Evolutionary conservation across 2,329 filamentous ascomycete genomes (phyloP), one percentile per base, ranked within the genome.

Genomic region (Aureobasidium lini): DNA sequence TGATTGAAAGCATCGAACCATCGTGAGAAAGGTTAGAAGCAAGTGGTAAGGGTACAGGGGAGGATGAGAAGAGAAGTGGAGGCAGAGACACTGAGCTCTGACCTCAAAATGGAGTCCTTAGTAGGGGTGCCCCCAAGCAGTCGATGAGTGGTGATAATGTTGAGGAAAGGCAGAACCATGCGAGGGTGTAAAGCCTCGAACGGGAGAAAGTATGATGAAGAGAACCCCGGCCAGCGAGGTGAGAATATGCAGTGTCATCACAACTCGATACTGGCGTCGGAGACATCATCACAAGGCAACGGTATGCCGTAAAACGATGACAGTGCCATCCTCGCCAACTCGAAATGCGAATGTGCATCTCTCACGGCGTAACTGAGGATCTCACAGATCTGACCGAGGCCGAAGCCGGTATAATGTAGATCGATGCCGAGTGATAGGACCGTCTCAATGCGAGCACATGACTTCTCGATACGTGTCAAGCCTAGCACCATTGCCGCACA

Each of bases 371-470:
- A 34, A 9, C 34, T 15, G 13, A 58, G 34, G 13, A 42, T 34
- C 9, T 49, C 43, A 10, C 44, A 48, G 54, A 49, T 58, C 16
- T 58, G 54, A 23, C 32, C 16, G 5, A 49, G 43, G 16, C 34
- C 16, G n/a, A 49, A 23, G 4, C 54, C 54, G 1, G 44, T 48
- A 36, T 58, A 49, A 7, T 58, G 54, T 4, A 58, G 37, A 11
- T 58, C 54, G n/a, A 49, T n/a, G n/a, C 54, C 43, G n/a, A 42
- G 28, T 7, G 34, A 8, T n/a, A 58, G 34, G 10, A 58, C 43
- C n/a, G 15, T 18, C 11, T 58, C 54, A 6, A 49, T 58, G 0
- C 44, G 54, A 15, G 44, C 15, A 42, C 54, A 58, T 15, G 54
- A 10, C n/a, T 36, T 58, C 36, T 58, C 54, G 28, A 58, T 48